Conservation (phyloP, 1,284 basidiomycete genomes). For the Sanguinoderma infundibulare region DNA sequence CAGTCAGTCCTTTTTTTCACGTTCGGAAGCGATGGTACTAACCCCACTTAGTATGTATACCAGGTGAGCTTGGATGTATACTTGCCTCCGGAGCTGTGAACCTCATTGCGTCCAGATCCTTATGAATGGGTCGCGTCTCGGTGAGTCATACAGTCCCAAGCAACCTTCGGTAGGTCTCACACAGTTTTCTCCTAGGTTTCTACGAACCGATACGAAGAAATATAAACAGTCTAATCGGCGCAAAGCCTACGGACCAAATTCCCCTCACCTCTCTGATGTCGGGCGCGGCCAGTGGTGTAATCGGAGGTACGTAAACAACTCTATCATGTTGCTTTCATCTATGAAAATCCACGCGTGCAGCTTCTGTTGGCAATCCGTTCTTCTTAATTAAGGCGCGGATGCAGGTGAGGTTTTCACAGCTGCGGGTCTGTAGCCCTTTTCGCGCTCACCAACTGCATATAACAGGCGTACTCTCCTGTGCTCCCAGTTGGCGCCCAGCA, state of each 20-base stretch:
- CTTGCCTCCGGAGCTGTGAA: background rate
- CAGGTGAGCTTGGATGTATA: slow-evolving; percentile 58
- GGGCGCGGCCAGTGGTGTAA: slow-evolving; percentile 87
- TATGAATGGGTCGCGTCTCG: slow-evolving; percentile 93
- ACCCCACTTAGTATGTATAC: slow-evolving; percentile 74
- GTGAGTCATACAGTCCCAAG: slow-evolving; percentile 45
- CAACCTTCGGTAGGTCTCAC: slow-evolving; percentile 6
- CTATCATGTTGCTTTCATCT: background rate
- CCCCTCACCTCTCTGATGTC: slow-evolving; percentile 80
- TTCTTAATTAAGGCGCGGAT: slow-evolving; percentile 98
- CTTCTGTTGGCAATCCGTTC: slow-evolving; percentile 86
- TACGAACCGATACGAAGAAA: slow-evolving; percentile 89
- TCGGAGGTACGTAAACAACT: slow-evolving; percentile 75
- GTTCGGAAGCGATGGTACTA: background rate
- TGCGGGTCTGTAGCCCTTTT: background rate
- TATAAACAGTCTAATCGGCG: slow-evolving; percentile 75
- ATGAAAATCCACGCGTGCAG: slow-evolving; percentile 2
- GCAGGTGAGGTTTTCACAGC: slow-evolving; percentile 65
- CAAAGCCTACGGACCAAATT: slow-evolving; percentile 65
- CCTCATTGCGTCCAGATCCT: slow-evolving; percentile 62
- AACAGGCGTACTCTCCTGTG: slow-evolving; percentile 88
- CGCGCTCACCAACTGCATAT: slow-evolving; percentile 1
- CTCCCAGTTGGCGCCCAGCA: slow-evolving; percentile 96
- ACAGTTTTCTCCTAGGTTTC: slow-evolving; percentile 68
- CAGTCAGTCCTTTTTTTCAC: slow-evolving; percentile 59